Base-by-base conservation (phyloP, 345 rosid genomes). In the Lepidium aucheri region DNA sequence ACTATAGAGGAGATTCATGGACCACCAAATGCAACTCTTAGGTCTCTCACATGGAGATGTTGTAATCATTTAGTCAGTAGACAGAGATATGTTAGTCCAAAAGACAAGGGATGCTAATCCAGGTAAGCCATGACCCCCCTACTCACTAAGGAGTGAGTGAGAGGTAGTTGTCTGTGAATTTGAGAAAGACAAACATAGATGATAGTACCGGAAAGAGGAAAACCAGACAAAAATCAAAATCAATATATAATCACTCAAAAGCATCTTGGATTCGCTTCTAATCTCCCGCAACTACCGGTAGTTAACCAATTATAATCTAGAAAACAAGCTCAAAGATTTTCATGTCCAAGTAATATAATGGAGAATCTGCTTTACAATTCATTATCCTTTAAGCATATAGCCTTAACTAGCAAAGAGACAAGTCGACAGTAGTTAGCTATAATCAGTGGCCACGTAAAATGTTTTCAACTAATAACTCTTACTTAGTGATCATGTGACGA, bases 1-100 rank as follows among this genome's bases (percentile, higher is more conserved):
- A 53, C 28, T 20, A 53, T 4, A 28, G 28, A 63, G 30, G 50
- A 36, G 41, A 49, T 59, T 40, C 50, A 68, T 49, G 59, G 73
- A 49, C 65, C 66, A 68, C 60, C 28, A 64, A 64, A 64, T 47
- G 49, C 50, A 64, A 40, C 30, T 52, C 40, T 64, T 15, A 55
- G 55, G 53, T 34, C 63, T 44, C 54, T 34, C 62, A 54, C 54
- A 53, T 65, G 53, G 52, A 65, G 52, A 10, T 26, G n/a, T 42
- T 41, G 15, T 15, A 32, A 32, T 65, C 70, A 65, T 53, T 13
- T 41, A 65, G 11, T 51, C 9, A 16, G 28, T 13, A 54, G 64
- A 57, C 38, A 45, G 34, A 32, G 18, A 55, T 47, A 22, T 56
- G 46, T 46, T 55, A 26, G 39, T 49, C 46, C 22, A 36, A 46